Base-by-base conservation (phyloP, 2,329 filamentous ascomycete species). In the Sporothrix sp. region DNA sequence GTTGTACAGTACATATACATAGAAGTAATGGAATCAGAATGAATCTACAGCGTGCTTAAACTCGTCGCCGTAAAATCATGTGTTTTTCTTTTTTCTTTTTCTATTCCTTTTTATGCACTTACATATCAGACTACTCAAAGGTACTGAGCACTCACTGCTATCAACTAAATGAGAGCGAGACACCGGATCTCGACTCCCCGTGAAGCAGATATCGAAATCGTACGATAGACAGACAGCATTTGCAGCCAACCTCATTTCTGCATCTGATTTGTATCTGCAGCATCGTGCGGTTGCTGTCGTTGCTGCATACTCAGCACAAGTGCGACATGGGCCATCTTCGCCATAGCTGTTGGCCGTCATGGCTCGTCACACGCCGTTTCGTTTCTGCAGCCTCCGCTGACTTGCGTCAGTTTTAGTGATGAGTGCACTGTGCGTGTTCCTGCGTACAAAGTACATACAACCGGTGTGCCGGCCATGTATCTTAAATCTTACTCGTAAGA, bases 361-460 rank as follows among this genome's bases (percentile, higher is more conserved):
- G 25, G 30, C 25, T n/a, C 39, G 28, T 30, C 25, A 23, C 25
- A 42, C 14, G 14, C 18, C 32, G 27, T 46, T 18, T 46, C 43
- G 43, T 18, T 27, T 46, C 43, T 36, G 43, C 43, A 36, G 23
- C 18, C 42, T 44, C 42, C 39, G 25, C 39, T 43, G 39, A 20
- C 39, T 25, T 43, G 25, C 39, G 39, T 43, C 11, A 7, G 6
- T 30, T n/a, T 3, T 30, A 23, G 21, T 23, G 16, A 13, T 11
- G 20, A 32, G 10, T 39, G 37, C 37, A 21, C 7, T 33, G 42
- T 18, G 42, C 28, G 23, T 20, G 28, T 44, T 33, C 33, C 18
- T 44, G 28, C 42, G 28, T 44, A 10, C 33, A 14, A 7, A 21
- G 42, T 21, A n/a, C n/a, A n/a, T n/a, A n/a, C 40, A 21, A 11